Base-by-base conservation (phyloP, 495 filamentous ascomycete species). In the Podospora conica region DNA sequence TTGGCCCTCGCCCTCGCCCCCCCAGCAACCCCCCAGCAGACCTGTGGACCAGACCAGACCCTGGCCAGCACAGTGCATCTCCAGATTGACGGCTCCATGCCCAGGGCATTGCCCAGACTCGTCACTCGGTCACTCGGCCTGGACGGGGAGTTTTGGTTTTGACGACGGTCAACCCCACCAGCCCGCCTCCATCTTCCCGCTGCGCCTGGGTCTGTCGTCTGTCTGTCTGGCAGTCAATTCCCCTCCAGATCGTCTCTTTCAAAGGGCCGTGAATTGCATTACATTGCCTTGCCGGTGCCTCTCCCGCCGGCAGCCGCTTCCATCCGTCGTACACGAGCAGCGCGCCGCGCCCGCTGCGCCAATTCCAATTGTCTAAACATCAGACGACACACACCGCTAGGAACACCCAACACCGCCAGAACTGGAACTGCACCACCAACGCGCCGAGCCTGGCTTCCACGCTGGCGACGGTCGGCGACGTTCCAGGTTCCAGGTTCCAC, bases 341-440 rank as follows among this genome's bases (percentile, higher is more conserved):
- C 29, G 29, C 29, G 9, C 11, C 29, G 29, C 29, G 9, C 29
- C 10, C 29, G 29, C 29, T 31, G 29, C 40, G 40, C 33, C 33
- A 40, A 40, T 40, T 40, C 33, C 33, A 40, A 40, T 40, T 40
- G 33, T 40, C 33, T 40, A 40, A 4, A 6, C 33, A 18, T 40
- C 33, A 15, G 33, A 40, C 33, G 33, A 18, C 33, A 6, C 33
- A 18, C 33, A 31, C 33, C 33, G 15, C 33, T n/a, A n/a, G n/a
- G n/a, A n/a, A n/a, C n/a, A n/a, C n/a, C n/a, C 33, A 40, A 7
- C 12, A 40, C 18, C 33, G 18, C 4, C 33, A 40, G 33, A 31
- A 31, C 29, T n/a, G n/a, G n/a, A 61, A 65, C 62, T 68, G 66
- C 63, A 63, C 57, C 66, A 25, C 33, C 24, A 62, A 24, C 53